A percentile compares a stretch with the other conserved stretches of the same genome.
These are phyloP conservation scores for Dipteronia sinensis DNA, from an alignment of 345 rosid species.

Conservation along the genomic window DNA sequence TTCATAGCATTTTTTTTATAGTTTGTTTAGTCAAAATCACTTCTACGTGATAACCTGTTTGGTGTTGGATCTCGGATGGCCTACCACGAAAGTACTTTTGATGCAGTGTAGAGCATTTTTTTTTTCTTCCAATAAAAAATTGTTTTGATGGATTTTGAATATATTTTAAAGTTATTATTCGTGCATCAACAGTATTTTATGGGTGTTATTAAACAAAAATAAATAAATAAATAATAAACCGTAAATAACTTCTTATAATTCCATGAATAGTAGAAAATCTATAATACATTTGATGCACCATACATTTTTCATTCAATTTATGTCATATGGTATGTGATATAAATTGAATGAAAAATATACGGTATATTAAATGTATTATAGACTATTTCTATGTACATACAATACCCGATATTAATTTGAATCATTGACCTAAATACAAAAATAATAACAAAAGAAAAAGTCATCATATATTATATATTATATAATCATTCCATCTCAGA, in stretches of 20 bases:
- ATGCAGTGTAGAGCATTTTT: background rate
- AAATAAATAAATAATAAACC: too few species aligned
- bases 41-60: background rate
- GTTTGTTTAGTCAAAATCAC: background rate
- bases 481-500: background rate
- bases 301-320: too few species aligned
- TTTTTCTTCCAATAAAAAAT: background rate
- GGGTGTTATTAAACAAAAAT: too few species aligned
- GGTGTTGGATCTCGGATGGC: too few species aligned
- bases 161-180: too few species aligned
- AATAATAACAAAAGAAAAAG: background rate
- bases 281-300: background rate
- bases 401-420: background rate
- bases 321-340: too few species aligned
- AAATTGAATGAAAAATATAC: too few species aligned
- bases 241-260: too few species aligned
- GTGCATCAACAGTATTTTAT: too few species aligned
- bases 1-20: background rate
- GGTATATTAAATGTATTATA: background rate
- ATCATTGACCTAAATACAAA: background rate
- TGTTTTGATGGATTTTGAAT: too few species aligned
- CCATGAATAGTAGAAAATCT: too few species aligned
- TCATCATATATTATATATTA: background rate
- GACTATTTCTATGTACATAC: background rate
- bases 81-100: background rate